Conservation (phyloP, 345 rosid species). For the Pseudoturritis turrita region DNA sequence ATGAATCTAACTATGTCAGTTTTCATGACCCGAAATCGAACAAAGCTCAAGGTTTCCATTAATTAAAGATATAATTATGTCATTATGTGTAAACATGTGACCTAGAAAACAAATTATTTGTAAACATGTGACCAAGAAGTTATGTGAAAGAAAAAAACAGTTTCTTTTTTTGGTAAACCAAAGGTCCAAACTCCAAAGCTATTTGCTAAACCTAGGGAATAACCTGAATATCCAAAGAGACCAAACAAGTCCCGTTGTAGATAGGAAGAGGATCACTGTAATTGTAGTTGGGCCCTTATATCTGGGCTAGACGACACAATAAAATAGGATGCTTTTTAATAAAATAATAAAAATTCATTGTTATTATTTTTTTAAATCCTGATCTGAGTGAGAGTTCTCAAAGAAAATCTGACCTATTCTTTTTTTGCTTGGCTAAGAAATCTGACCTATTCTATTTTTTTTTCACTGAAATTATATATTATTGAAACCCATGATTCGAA, state of each 20-base stretch:
- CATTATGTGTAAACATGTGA: background rate
- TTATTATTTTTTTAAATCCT: background rate
- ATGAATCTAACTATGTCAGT: background rate
- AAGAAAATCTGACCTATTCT: background rate
- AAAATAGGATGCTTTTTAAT: background rate
- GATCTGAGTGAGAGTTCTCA: background rate
- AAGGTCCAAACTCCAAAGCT: background rate
- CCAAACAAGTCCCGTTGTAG: background rate
- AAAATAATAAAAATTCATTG: too few species aligned
- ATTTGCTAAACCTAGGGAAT: background rate
- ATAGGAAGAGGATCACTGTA: background rate
- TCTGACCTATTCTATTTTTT: too few species aligned
- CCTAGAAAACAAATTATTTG: background rate
- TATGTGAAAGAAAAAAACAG: background rate
- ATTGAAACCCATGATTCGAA: too few species aligned
- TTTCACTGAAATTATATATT: too few species aligned
- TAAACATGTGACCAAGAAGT: background rate
- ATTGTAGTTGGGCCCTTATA: slow-evolving; percentile 9
- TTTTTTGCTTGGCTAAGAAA: too few species aligned
- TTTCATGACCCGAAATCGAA: background rate
- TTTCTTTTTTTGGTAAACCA: background rate
- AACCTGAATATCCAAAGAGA: background rate
- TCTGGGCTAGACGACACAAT: background rate
- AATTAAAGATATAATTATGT: background rate
- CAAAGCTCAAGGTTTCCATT: background rate